A percentile compares a stretch with the other conserved stretches of the same genome.
phyloP scores from a whole-genome alignment of 192 early-diverging fungal species.

The Phlyctochytrium arcticum region DNA sequence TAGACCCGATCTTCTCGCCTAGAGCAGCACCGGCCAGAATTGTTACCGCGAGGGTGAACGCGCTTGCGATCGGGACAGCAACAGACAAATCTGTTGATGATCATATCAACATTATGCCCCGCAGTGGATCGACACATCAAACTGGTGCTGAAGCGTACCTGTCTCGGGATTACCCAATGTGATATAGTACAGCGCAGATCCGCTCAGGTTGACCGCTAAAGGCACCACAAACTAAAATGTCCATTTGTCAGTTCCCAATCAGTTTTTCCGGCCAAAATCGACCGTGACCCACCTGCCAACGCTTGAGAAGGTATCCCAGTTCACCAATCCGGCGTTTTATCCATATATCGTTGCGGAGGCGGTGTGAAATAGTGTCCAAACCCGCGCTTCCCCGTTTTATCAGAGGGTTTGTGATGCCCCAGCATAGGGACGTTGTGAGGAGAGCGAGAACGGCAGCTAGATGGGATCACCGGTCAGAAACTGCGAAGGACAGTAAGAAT shows the following conservation, averaged over 20 bases:
- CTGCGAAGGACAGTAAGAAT: too few species aligned
- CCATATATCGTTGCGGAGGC: constrained; percentile 32
- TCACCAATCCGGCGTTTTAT: constrained; percentile 57
- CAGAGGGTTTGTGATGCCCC: constrained; percentile 97
- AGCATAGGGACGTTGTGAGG: constrained; percentile 76
- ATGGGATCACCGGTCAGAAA: too few species aligned
- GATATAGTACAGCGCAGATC: constrained; percentile 90
- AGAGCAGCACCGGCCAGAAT: constrained; percentile 71
- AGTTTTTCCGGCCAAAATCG: neutral
- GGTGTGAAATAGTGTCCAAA: constrained; percentile 63
- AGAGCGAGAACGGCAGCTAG: constrained; percentile 29
- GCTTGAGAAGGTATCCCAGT: constrained; percentile 70
- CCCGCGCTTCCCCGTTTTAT: constrained; percentile 83
- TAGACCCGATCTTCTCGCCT: constrained; percentile 70
- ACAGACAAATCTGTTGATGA: constrained; percentile 79
- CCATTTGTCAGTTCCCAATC: neutral
- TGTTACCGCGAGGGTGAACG: constrained; percentile 84
- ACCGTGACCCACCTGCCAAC: constrained; percentile 65
- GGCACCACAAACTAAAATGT: constrained; percentile 71
- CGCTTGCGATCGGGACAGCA: constrained; percentile 89
- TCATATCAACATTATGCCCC: too few species aligned
- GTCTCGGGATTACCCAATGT: constrained; percentile 74
- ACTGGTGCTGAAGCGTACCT: neutral
- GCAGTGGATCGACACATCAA: too few species aligned
- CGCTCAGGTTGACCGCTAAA: constrained; percentile 82